phyloP scores from a whole-genome alignment of 2,329 filamentous ascomycete genomes.

The Thelonectria discophora region DNA sequence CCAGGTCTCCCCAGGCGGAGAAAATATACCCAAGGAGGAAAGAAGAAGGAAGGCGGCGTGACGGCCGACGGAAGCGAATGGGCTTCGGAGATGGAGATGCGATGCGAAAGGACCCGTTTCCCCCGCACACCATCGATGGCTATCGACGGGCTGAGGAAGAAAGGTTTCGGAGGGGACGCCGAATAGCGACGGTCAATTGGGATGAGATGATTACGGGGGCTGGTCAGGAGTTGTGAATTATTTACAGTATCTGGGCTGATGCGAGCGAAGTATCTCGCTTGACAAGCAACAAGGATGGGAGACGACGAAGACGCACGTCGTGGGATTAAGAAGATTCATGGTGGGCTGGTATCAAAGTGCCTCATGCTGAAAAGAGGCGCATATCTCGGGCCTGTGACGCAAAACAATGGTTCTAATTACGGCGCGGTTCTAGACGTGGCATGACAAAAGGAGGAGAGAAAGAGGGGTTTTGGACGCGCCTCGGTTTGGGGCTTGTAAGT shows the following conservation, averaged over 20 bases:
- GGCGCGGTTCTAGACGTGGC: background rate
- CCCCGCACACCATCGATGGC: conserved; percentile 6
- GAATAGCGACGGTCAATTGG: conserved; percentile 36
- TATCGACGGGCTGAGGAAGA: background rate
- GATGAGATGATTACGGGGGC: conserved; percentile 6
- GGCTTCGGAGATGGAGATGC: conserved; percentile 36
- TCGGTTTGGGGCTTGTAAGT: background rate
- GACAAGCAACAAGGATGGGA: background rate
- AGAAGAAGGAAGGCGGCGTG: background rate
- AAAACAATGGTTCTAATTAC: background rate
- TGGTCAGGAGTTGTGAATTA: background rate
- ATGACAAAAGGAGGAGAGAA: background rate
- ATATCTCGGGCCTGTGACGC: background rate
- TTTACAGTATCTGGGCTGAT: conserved; percentile 9
- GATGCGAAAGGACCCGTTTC: conserved; percentile 14
- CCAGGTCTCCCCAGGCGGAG: conserved; percentile 11
- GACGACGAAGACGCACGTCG: background rate
- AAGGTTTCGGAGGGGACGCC: conserved; percentile 34
- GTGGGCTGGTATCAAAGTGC: background rate
- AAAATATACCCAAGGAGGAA: background rate
- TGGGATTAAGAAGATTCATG: conserved; percentile 1
- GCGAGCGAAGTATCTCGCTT: conserved; percentile 6
- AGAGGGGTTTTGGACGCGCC: background rate
- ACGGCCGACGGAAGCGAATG: background rate
- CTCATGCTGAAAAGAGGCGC: background rate